Evolutionary conservation across 352 stramenopile species (phyloP).

Genomic region (Pelagophyceae sp.): DNA sequence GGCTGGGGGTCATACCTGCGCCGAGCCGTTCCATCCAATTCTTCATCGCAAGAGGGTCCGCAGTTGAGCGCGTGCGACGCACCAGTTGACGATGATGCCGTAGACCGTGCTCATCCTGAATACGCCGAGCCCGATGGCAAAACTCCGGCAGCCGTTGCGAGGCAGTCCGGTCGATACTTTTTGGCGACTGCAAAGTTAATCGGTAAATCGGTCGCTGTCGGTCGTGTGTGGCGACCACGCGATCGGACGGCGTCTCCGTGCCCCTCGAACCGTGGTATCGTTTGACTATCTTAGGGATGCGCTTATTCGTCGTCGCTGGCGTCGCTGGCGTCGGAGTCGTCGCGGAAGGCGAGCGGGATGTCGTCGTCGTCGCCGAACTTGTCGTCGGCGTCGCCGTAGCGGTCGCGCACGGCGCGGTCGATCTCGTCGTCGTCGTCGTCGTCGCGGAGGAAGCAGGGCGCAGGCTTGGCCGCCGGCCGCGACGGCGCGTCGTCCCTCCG

Average conservation of each 20-base stretch:
- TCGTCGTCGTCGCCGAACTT: not conserved
- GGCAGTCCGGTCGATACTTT: too few relatives aligned
- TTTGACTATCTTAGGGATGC: too few relatives aligned
- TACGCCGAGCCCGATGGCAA: too few relatives aligned
- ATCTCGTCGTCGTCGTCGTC: not conserved
- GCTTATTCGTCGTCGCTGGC: not conserved
- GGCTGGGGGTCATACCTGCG: slow-evolving; percentile 16
- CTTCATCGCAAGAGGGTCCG: slow-evolving; percentile 5
- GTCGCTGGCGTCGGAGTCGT: not conserved
- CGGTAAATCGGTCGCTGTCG: too few relatives aligned
- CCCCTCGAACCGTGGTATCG: too few relatives aligned
- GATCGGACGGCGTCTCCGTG: too few relatives aligned
- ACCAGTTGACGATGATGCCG: slow-evolving; percentile 33
- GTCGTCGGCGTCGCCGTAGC: not conserved
- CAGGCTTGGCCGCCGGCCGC: too few relatives aligned
- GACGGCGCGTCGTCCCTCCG: too few relatives aligned
- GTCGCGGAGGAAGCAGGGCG: not conserved
- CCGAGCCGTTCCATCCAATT: too few relatives aligned
- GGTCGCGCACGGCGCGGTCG: not conserved
- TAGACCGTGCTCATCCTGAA: slow-evolving; percentile 18
- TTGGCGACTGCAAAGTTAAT: too few relatives aligned
- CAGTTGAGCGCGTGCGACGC: slow-evolving; percentile 28
- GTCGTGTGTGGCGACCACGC: too few relatives aligned
- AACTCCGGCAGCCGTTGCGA: too few relatives aligned
- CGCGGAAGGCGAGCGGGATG: not conserved